Base-by-base conservation (phyloP, 108 stramenopile genomes). In the Conticribra weissflogii region DNA sequence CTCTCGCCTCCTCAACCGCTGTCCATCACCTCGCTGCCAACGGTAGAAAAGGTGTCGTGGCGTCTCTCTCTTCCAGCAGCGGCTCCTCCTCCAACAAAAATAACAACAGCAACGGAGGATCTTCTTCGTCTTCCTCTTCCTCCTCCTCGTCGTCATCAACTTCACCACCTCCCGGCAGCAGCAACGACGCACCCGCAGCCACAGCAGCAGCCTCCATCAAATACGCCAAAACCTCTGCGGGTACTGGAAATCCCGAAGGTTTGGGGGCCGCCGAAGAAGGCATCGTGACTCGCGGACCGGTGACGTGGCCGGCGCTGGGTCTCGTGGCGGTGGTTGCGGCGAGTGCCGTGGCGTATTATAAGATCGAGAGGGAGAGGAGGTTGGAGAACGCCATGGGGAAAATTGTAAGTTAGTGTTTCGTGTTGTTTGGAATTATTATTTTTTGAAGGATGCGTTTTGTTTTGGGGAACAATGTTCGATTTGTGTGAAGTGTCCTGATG, bases 361-460 rank as follows among this genome's bases (percentile, higher is more conserved):
- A 85, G 53, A 88, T 95, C 60, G 89, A 95, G 62, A 76, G 93
- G 45, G 93, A 95, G 76, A 74, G 90, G 62, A 81, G 93, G 54
- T 83, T 95, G 62, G 93, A 95, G 75, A 81, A 86, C 54, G 93
- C 93, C 65, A 90, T 95, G 90, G 91, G 93, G 3, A 86, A 91
- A 71, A 86, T 95, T 55, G 93, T 95, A 51, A 79, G 74, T 62
- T 48, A 5, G 24, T 58, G 23, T 24, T 54, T 7, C 16, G 47
- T 9, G 31, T 61, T 4, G 18, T 54, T n/a, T 59, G 9, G 44
- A n/a, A 32, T 22, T 55, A 28, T 24, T 67, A 5, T 52, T 73
- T 18, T 2, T n/a, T n/a, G n/a, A n/a, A n/a, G n/a, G n/a, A n/a
- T n/a, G n/a, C n/a, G n/a, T n/a, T n/a, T n/a, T n/a, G n/a, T n/a